Conservation (phyloP, 768 basidiomycete genomes). For the Boletus tomentosulus region DNA sequence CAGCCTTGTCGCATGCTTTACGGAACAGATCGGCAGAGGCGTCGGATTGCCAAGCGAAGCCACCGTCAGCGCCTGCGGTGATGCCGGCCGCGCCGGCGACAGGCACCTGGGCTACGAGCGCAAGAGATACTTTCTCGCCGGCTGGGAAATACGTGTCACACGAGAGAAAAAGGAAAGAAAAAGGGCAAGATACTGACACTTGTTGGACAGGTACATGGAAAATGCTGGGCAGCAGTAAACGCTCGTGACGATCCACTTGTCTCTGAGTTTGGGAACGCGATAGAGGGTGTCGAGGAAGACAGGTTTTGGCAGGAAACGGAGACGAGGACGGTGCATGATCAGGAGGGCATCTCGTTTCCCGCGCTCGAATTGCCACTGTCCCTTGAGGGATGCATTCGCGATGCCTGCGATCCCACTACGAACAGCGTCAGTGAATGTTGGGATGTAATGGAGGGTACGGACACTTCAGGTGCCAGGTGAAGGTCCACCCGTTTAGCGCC, state of each 20-base stretch:
- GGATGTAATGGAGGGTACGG: neutral
- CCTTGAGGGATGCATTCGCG: constrained; percentile 30
- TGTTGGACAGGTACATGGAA: constrained; percentile 32
- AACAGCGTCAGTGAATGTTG: too few species aligned
- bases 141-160: constrained; percentile 6
- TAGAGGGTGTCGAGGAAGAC: constrained; percentile 25
- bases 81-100: constrained; percentile 4
- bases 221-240: constrained; percentile 31
- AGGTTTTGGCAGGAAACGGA: constrained; percentile 14
- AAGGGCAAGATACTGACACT: constrained; percentile 6
- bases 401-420: constrained; percentile 22
- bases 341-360: constrained; percentile 33
- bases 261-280: constrained; percentile 18
- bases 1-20: constrained; percentile 16
- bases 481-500: constrained; percentile 17
- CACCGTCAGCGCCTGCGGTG: constrained; percentile 10
- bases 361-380: constrained; percentile 32
- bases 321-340: constrained; percentile 31
- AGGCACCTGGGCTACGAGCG: constrained; percentile 15
- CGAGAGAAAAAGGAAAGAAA: neutral
- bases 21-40: constrained; percentile 19
- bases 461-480: constrained; percentile 18
- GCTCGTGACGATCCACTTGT: constrained; percentile 34
- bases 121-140: constrained; percentile 24
- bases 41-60: constrained; percentile 22